A percentile compares a stretch with the other conserved stretches of the same genome.
Evolutionary conservation across 2,329 filamentous ascomycete species (phyloP).

Genomic region (Fusarium tricinctum): DNA sequence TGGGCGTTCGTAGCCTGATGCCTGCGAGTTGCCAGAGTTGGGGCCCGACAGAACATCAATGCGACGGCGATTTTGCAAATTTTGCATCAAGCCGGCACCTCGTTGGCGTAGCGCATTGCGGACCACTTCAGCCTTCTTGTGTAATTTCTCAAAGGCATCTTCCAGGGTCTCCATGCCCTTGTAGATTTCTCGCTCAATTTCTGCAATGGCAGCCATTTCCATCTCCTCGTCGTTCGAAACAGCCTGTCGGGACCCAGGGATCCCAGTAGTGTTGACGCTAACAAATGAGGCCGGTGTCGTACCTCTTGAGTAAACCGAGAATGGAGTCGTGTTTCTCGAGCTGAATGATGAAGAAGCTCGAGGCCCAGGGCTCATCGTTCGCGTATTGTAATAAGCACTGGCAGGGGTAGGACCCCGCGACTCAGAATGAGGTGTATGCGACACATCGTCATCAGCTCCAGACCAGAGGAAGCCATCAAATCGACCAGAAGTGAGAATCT

Average conservation of each 20-base stretch:
- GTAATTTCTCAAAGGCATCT: constrained; percentile 93
- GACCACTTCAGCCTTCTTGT: constrained; percentile 85
- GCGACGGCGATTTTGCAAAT: constrained; percentile 70
- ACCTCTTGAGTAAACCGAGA: constrained; percentile 66
- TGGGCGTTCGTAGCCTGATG: constrained; percentile 61
- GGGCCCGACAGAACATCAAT: constrained; percentile 68
- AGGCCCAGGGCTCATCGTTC: constrained; percentile 58
- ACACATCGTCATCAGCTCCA: constrained; percentile 77
- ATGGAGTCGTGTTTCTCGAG: constrained; percentile 64
- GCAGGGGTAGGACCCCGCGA: constrained; percentile 70
- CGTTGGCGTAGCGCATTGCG: constrained; percentile 85
- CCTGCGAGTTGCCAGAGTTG: constrained; percentile 62
- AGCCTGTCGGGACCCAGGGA: constrained; percentile 63
- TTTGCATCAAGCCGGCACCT: constrained; percentile 79
- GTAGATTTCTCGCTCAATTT: constrained; percentile 94
- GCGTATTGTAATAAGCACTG: constrained; percentile 60
- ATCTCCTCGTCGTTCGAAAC: constrained; percentile 95
- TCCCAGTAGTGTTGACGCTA: constrained; percentile 66
- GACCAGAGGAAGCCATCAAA: constrained; percentile 98
- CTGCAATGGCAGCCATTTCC: constrained; percentile 89
- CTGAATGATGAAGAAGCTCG: constrained; percentile 59
- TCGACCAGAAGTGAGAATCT: constrained; percentile 91
- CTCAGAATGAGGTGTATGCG: constrained; percentile 58
- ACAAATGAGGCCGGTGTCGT: constrained; percentile 71
- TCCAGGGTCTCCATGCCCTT: constrained; percentile 94